These are phyloP conservation scores for Penicillium brevicompactum DNA, from an alignment of 2,329 filamentous ascomycete species.

Conservation along the genomic window DNA sequence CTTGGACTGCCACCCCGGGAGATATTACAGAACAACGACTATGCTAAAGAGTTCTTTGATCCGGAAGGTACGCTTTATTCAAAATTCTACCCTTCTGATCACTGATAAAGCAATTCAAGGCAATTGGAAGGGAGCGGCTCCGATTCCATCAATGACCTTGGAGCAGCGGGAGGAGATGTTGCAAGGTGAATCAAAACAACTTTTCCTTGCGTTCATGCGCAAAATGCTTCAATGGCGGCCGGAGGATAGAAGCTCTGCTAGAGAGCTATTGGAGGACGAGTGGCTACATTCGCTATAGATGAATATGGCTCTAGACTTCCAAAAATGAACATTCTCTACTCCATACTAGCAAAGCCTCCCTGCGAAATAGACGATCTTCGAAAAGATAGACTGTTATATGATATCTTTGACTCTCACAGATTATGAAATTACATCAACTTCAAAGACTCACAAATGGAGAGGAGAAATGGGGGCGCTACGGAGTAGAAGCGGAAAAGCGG, in stretches of 20 bases:
- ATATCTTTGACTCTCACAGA: no score
- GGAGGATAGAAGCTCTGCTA: background rate
- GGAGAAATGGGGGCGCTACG: no score
- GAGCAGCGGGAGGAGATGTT: conserved; percentile 20
- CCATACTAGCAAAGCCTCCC: no score
- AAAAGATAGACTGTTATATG: no score
- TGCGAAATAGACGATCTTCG: no score
- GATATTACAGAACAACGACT: conserved; percentile 37
- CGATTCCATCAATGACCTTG: conserved; percentile 14
- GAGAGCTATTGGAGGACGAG: background rate
- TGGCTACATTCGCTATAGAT: background rate
- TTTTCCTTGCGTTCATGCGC: conserved; percentile 23
- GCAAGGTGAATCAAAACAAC: conserved; percentile 6
- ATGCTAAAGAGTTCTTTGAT: conserved; percentile 20
- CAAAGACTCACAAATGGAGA: no score
- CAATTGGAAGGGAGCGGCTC: conserved; percentile 14
- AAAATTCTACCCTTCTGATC: background rate
- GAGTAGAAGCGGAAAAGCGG: no score
- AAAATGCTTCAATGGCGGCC: conserved; percentile 24
- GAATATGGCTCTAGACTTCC: no score
- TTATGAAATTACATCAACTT: no score
- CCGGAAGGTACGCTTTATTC: conserved; percentile 10
- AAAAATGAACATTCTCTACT: no score
- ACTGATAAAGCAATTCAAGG: conserved; percentile 11
- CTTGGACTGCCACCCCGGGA: conserved; percentile 39